Percentiles rank a stretch among this genome's conserved stretches.
Evolutionary conservation across 768 basidiomycete species (phyloP).

Genomic region (Gloeostereum incarnatum): DNA sequence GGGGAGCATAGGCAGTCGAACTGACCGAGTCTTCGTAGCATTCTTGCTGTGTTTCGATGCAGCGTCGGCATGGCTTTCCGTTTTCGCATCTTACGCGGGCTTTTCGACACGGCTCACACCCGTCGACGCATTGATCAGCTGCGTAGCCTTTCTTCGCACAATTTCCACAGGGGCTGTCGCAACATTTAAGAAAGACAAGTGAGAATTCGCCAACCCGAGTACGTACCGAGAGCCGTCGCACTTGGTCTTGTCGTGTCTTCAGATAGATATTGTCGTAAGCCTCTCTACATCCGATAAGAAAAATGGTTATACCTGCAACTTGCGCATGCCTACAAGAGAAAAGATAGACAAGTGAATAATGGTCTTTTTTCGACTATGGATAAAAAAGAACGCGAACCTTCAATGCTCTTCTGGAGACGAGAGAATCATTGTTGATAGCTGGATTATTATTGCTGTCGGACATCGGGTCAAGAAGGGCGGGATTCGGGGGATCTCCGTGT

Average conservation of each 20-base stretch:
- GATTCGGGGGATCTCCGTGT: too few relatives aligned
- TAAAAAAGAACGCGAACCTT: conserved; percentile 27
- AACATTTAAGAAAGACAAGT: conserved; percentile 1
- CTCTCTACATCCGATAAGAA: conserved; percentile 5
- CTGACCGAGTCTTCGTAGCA: conserved; percentile 34
- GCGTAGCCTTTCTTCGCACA: conserved; percentile 47
- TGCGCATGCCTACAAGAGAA: conserved; percentile 39
- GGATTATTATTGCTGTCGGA: conserved; percentile 40
- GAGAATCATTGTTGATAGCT: conserved; percentile 6
- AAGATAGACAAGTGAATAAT: too few relatives aligned
- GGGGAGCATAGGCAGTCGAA: conserved; percentile 13
- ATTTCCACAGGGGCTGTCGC: conserved; percentile 43
- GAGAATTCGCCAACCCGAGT: conserved; percentile 1
- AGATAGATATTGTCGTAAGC: conserved; percentile 8
- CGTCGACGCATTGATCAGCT: conserved; percentile 47
- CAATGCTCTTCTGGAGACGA: conserved; percentile 41
- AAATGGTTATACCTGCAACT: conserved; percentile 36
- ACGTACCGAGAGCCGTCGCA: conserved; percentile 45
- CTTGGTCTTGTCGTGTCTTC: conserved; percentile 53
- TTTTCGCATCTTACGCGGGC: conserved; percentile 48
- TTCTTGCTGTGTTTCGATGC: conserved; percentile 38
- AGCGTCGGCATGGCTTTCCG: conserved; percentile 41
- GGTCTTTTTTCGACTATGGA: conserved; percentile 1
- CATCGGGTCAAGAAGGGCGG: too few relatives aligned
- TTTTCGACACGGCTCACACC: conserved; percentile 50